Base-by-base conservation (phyloP, 1,139 yeast species). In the Casaregolazyma suthepensis region DNA sequence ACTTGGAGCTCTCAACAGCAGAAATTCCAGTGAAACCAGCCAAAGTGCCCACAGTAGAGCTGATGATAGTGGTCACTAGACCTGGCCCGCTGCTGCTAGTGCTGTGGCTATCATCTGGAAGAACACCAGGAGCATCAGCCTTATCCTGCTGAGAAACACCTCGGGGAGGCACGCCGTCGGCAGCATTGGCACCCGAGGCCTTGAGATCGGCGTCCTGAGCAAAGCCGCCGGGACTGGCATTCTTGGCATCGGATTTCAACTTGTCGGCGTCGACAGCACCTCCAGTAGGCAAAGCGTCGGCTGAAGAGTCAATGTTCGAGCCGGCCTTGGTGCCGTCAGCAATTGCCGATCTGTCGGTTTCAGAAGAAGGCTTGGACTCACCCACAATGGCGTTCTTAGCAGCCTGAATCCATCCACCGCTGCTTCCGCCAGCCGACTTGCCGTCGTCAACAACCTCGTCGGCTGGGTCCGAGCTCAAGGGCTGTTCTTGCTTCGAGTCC, bases 241-340 rank as follows among this genome's bases (percentile, higher is more conserved):
- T 26, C 40, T 35, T 13, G 17, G 17, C 40, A 35, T 35, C 40
- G 13, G 40, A 9, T 15, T 13, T 35, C 40, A n/a, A 9, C 10
- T 26, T 5, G 26, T 37, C 20, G 15, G 45, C 37, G 18, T 47
- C 52, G 18, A 53, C 19, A 15, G 51, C 46, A 45, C 44, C 45
- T 26, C 51, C 56, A 29, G 48, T 22, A 23, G 48, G 44, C 20
- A 26, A 40, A 42, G 52, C 22, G 19, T n/a, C 40, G 12, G 29
- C 20, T 5, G 45, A 45, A 22, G 43, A 26, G 37, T 15, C 29
- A 29, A 43, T 13, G 22, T 15, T 19, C 12, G 43, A 13, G 5
- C 17, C 20, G 43, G 44, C 18, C 6, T 15, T 18, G 2, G 29
- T 43, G 45, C n/a, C 29, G 5, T 19, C 29, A 13, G 15, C 45